A percentile compares a stretch with the other conserved stretches of the same genome.
These are phyloP conservation scores for Cordia subcordata DNA, from an alignment of 257 asterid species.

Conservation along the genomic window DNA sequence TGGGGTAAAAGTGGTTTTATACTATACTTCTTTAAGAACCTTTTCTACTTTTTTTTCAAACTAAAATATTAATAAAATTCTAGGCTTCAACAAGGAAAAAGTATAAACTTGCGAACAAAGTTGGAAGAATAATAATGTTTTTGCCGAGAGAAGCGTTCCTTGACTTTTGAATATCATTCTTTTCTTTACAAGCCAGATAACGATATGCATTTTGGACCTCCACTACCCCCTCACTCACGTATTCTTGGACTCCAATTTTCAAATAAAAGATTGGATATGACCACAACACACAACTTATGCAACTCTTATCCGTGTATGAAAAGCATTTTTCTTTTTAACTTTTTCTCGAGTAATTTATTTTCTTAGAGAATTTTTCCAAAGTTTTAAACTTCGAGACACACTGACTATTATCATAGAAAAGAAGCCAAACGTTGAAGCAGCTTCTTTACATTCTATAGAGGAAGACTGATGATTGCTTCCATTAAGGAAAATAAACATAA, in stretches of 20 bases:
- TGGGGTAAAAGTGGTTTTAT: background rate
- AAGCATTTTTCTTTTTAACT: no score
- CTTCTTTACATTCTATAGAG: slow-evolving; percentile 13
- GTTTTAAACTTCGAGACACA: no score
- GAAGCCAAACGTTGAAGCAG: slow-evolving; percentile 9
- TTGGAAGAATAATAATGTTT: background rate
- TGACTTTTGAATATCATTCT: slow-evolving; percentile 12
- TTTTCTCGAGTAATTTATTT: no score
- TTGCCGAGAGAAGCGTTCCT: background rate
- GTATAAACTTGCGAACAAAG: slow-evolving; percentile 16
- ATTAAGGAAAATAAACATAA: slow-evolving; percentile 16
- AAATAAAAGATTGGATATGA: background rate
- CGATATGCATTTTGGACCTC: slow-evolving; percentile 19
- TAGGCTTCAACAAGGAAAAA: background rate
- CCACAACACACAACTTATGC: background rate
- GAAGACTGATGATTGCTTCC: slow-evolving; percentile 8
- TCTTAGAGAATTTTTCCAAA: no score
- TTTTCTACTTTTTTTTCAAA: background rate
- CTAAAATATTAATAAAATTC: background rate
- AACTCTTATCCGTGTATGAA: background rate
- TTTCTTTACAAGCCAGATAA: slow-evolving; percentile 8
- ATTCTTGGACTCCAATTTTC: background rate
- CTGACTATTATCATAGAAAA: slow-evolving; percentile 7
- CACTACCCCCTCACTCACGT: slow-evolving; percentile 5
- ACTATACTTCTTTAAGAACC: background rate